phyloP scores from a whole-genome alignment of 257 asterid genomes.

The Nicotiana tabacum region DNA sequence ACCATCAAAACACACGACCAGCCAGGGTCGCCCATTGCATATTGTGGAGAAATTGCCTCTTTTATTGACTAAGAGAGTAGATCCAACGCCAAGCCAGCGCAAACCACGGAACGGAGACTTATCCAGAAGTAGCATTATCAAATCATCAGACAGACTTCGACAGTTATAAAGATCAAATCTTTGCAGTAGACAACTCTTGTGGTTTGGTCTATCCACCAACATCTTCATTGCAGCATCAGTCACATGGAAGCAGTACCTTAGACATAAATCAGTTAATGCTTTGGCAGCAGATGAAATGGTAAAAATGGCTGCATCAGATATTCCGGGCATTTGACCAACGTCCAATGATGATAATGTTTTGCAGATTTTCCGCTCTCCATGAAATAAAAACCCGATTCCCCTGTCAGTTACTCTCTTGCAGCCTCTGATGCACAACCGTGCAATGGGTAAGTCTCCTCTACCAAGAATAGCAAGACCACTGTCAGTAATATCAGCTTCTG shows the following conservation, averaged over 20 bases:
- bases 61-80: slow-evolving; percentile 34
- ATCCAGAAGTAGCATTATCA: slow-evolving; percentile 24
- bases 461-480: slow-evolving; percentile 54
- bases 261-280: slow-evolving; percentile 56
- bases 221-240: slow-evolving; percentile 39
- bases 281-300: slow-evolving; percentile 41
- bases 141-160: slow-evolving; percentile 32
- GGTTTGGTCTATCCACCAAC: slow-evolving; percentile 32
- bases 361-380: slow-evolving; percentile 36
- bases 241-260: slow-evolving; percentile 61
- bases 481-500: slow-evolving; percentile 77
- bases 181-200: slow-evolving; percentile 27
- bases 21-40: slow-evolving; percentile 46
- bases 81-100: slow-evolving; percentile 70
- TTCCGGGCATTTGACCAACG: slow-evolving; percentile 62
- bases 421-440: slow-evolving; percentile 53
- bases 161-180: slow-evolving; percentile 59
- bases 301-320: slow-evolving; percentile 53
- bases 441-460: slow-evolving; percentile 39
- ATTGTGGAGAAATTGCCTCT: slow-evolving; percentile 25
- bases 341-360: slow-evolving; percentile 48
- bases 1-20: slow-evolving; percentile 63
- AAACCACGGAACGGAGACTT: slow-evolving; percentile 44
- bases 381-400: slow-evolving; percentile 51
- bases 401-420: slow-evolving; percentile 56